Conservation (phyloP, 2,329 filamentous ascomycete genomes). For the Lasiodiplodia sp. region DNA sequence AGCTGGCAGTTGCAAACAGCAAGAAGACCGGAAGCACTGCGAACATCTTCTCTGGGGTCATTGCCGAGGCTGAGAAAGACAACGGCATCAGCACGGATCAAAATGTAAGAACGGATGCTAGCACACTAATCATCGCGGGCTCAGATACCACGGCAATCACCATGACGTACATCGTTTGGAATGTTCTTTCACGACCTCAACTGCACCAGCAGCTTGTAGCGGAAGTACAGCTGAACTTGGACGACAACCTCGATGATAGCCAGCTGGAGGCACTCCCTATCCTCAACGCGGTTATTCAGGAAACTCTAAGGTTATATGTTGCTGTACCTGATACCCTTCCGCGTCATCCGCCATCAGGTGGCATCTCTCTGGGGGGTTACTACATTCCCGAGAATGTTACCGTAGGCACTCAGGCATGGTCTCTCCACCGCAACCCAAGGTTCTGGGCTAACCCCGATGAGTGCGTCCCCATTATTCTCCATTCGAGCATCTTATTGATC, state of each 20-base stretch:
- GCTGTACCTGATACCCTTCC: slow-evolving; percentile 46
- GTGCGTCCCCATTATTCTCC: not conserved
- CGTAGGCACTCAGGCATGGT: slow-evolving; percentile 49
- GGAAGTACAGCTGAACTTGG: slow-evolving; percentile 35
- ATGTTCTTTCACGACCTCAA: slow-evolving; percentile 36
- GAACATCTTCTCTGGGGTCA: slow-evolving; percentile 44
- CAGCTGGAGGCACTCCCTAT: slow-evolving; percentile 42
- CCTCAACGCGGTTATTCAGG: slow-evolving; percentile 47
- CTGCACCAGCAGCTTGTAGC: slow-evolving; percentile 8
- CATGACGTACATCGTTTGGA: slow-evolving; percentile 46
- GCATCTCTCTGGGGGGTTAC: slow-evolving; percentile 42
- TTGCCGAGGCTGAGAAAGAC: slow-evolving; percentile 43
- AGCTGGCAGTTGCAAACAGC: slow-evolving; percentile 41
- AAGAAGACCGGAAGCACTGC: slow-evolving; percentile 39
- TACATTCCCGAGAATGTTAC: slow-evolving; percentile 45
- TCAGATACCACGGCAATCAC: slow-evolving; percentile 45
- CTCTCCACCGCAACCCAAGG: slow-evolving; percentile 43
- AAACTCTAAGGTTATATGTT: slow-evolving; percentile 48
- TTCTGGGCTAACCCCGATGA: not conserved
- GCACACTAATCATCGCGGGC: slow-evolving; percentile 43
- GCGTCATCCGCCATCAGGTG: slow-evolving; percentile 45
- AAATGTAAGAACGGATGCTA: slow-evolving; percentile 39
- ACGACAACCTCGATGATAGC: slow-evolving; percentile 36
- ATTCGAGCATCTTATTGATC: not conserved
- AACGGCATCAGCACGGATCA: slow-evolving; percentile 40